phyloP scores from a whole-genome alignment of 129 eudicot genomes.

The Lonicera japonica region DNA sequence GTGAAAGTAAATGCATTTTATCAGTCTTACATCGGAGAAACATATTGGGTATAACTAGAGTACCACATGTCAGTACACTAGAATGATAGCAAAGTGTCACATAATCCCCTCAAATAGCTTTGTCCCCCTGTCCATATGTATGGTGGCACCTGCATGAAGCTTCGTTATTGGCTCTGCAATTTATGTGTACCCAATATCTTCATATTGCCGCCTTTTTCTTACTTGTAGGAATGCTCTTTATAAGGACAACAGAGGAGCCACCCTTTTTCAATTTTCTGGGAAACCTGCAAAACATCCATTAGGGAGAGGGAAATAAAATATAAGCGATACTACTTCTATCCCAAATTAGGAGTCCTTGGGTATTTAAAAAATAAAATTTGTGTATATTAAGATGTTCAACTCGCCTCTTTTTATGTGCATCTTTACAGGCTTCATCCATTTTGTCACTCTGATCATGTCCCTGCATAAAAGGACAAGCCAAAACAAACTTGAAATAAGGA shows the following conservation, averaged over 20 bases:
- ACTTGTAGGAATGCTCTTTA: constrained; percentile 48
- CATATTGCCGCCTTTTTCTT: constrained; percentile 32
- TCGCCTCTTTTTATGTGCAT: constrained; percentile 45
- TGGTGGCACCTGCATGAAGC: too few relatives aligned
- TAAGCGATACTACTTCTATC: too few relatives aligned
- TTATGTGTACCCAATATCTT: too few relatives aligned
- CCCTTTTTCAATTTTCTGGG: constrained; percentile 40
- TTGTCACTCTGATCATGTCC: constrained; percentile 26
- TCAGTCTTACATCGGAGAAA: too few relatives aligned
- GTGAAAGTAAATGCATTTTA: too few relatives aligned
- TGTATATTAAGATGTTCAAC: not conserved
- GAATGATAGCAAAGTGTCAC: not conserved
- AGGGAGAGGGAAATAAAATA: not conserved
- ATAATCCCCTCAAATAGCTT: not conserved
- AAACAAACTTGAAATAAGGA: not conserved
- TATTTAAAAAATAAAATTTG: too few relatives aligned
- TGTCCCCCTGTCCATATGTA: not conserved
- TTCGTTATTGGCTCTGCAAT: too few relatives aligned
- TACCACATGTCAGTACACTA: not conserved
- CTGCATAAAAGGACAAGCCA: constrained; percentile 12
- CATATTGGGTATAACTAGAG: not conserved
- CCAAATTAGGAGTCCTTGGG: too few relatives aligned
- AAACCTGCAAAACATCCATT: constrained; percentile 26
- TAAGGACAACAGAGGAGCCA: constrained; percentile 46
- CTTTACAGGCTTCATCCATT: constrained; percentile 18